Evolutionary conservation across 345 rosid species (phyloP).

Genomic region (Sisymbrium irio): DNA sequence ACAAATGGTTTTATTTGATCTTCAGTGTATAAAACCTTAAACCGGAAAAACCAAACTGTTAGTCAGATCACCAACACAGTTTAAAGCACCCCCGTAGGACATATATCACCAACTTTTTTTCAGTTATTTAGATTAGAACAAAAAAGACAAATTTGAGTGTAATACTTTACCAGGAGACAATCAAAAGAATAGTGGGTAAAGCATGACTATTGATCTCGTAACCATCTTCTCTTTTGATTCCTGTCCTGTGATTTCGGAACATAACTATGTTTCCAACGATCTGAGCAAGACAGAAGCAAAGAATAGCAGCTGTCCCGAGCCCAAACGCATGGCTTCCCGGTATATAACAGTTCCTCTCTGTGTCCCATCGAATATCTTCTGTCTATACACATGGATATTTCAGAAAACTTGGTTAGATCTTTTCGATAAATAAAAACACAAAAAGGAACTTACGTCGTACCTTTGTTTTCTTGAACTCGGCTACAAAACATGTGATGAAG

Average conservation of each 20-base stretch:
- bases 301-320: conserved; percentile 53
- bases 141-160: not conserved
- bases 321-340: conserved; percentile 47
- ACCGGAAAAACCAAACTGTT: not conserved
- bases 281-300: conserved; percentile 54
- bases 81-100: not conserved
- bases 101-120: not conserved
- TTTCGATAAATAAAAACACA: not conserved
- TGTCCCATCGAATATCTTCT: conserved; percentile 61
- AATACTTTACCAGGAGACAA: conserved; percentile 59
- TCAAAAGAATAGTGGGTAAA: conserved; percentile 36
- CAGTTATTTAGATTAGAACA: not conserved
- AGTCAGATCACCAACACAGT: not conserved
- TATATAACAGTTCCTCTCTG: conserved; percentile 50
- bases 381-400: conserved; percentile 35
- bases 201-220: conserved; percentile 22
- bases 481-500: conserved; percentile 51
- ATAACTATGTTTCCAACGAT: conserved; percentile 47
- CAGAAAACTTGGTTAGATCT: not conserved
- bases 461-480: conserved; percentile 67
- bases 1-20: not conserved
- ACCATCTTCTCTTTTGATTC: conserved; percentile 28
- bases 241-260: conserved; percentile 28
- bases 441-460: conserved; percentile 25
- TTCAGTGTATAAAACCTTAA: not conserved